Conservation (phyloP, 1,284 basidiomycete species). For the Melampsora americana region DNA sequence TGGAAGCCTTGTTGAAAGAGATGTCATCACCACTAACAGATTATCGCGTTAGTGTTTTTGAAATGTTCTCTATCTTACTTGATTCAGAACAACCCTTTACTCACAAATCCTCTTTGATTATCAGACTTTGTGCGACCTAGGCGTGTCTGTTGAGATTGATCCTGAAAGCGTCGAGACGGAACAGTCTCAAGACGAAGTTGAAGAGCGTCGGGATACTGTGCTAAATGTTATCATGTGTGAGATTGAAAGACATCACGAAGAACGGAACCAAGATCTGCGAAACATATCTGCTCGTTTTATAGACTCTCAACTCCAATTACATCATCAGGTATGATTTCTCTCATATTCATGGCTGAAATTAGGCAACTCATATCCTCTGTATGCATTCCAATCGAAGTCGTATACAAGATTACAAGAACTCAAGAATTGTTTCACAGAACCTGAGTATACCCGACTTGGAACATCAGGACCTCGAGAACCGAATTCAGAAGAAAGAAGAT, state of each 20-base stretch:
- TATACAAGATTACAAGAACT: not conserved
- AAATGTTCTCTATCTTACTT: not conserved
- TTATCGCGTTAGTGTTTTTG: constrained; percentile 4
- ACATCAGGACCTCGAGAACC: not conserved
- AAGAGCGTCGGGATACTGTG: constrained; percentile 29
- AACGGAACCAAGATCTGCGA: constrained; percentile 11
- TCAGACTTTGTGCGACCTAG: constrained; percentile 6
- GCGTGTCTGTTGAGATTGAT: constrained; percentile 5
- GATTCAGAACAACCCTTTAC: not conserved
- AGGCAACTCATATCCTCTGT: no score
- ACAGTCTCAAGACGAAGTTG: constrained; percentile 4
- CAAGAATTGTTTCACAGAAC: not conserved
- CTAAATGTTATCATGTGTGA: constrained; percentile 38
- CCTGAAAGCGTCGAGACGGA: not conserved
- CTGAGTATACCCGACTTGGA: not conserved
- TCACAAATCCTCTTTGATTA: not conserved
- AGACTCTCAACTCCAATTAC: constrained; percentile 33
- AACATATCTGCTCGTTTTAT: constrained; percentile 4
- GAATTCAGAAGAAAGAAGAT: not conserved
- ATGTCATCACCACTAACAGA: constrained; percentile 21
- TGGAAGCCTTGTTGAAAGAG: constrained; percentile 31
- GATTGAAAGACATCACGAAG: constrained; percentile 35
- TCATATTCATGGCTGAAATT: not conserved
- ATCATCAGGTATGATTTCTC: not conserved
- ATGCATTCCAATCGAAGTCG: not conserved